A percentile compares a stretch with the other conserved stretches of the same genome.
These are phyloP conservation scores for Acanthamoeba sp. DNA, from an alignment of 208 protist species.

Conservation along the genomic window DNA sequence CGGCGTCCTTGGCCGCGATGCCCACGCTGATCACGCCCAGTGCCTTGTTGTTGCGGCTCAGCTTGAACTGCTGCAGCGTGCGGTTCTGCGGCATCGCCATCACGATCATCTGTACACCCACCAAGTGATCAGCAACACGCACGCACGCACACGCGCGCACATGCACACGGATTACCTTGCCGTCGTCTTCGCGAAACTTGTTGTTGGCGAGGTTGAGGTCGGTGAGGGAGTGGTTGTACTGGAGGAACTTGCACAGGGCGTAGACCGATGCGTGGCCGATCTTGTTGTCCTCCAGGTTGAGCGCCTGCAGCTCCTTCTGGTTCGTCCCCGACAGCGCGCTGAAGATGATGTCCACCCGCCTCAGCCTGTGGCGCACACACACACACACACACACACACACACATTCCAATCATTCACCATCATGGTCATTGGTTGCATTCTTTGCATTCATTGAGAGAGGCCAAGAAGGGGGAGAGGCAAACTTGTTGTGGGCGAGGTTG, in stretches of 20 bases:
- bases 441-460: background rate
- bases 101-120: background rate
- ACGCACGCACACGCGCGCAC: background rate
- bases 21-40: slow-evolving; percentile 30
- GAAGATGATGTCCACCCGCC: slow-evolving; percentile 44
- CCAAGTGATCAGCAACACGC: background rate
- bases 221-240: slow-evolving; percentile 68
- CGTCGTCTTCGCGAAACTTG: slow-evolving; percentile 32
- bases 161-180: background rate
- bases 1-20: background rate
- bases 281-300: slow-evolving; percentile 47
- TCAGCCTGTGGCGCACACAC: background rate
- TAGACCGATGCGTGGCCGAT: slow-evolving; percentile 57
- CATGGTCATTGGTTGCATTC: no score
- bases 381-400: background rate
- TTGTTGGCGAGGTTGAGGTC: slow-evolving; percentile 54
- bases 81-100: slow-evolving; percentile 23
- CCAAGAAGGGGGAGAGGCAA: background rate
- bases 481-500: slow-evolving; percentile 50
- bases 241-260: slow-evolving; percentile 50
- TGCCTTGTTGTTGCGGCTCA: slow-evolving; percentile 21
- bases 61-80: slow-evolving; percentile 28
- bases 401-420: background rate
- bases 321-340: slow-evolving; percentile 44
- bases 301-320: slow-evolving; percentile 51